These are phyloP conservation scores for Penicillium sp. DNA, from an alignment of 2,329 filamentous ascomycete species.

Conservation along the genomic window DNA sequence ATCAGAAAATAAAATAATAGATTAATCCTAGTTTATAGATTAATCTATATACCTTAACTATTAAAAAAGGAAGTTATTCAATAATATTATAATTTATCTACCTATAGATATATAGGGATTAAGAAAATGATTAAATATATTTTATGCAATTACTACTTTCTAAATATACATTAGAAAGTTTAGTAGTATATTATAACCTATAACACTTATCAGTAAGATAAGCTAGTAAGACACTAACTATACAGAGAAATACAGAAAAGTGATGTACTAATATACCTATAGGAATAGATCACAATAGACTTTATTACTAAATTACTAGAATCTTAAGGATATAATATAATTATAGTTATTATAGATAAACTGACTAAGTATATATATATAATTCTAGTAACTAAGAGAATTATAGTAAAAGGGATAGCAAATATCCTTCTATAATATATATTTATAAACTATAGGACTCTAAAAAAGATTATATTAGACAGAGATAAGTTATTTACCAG, in stretches of 20 bases:
- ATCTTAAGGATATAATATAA: too few species aligned
- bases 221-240: neutral
- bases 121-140: neutral
- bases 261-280: slow-evolving; percentile 1
- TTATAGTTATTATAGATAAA: too few species aligned
- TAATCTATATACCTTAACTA: slow-evolving; percentile 5
- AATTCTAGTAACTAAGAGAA: too few species aligned
- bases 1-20: neutral
- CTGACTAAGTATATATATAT: too few species aligned
- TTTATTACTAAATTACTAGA: slow-evolving; percentile 5
- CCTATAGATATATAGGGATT: slow-evolving; percentile 1
- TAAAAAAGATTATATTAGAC: too few species aligned
- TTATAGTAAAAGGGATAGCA: neutral
- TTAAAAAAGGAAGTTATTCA: slow-evolving; percentile 3
- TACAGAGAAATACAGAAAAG: neutral
- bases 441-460: neutral
- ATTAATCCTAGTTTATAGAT: too few species aligned
- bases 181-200: slow-evolving; percentile 1
- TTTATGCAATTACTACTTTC: slow-evolving; percentile 2
- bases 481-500: slow-evolving; percentile 6
- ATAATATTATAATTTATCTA: slow-evolving; percentile 1
- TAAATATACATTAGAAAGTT: slow-evolving; percentile 1
- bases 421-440: neutral
- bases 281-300: slow-evolving; percentile 5
- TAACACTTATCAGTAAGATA: too few species aligned